A percentile compares a stretch with the other conserved stretches of the same genome.
Conservation (phyloP, 164 flowering plant species). For the Macadamia integrifolia region DNA sequence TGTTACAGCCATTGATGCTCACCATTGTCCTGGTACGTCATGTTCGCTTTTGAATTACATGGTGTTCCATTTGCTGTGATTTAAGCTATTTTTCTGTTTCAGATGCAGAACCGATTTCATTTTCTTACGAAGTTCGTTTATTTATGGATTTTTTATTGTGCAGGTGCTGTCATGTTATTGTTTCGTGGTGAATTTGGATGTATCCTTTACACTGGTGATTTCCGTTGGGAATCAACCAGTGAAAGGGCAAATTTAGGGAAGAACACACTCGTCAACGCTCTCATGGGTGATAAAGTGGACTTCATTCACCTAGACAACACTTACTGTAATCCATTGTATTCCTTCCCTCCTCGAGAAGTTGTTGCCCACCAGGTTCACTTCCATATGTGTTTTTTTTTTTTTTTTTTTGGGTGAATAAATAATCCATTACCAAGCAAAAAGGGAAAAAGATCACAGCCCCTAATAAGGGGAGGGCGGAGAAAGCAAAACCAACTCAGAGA, state of each 20-base stretch:
- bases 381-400: not conserved
- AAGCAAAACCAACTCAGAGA: no score
- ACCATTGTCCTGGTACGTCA: constrained; percentile 75
- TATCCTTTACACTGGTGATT: constrained; percentile 76
- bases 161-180: constrained; percentile 37
- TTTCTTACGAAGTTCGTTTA: not conserved
- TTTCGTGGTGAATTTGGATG: constrained; percentile 74
- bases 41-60: not conserved
- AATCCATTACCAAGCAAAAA: no score
- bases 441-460: no score
- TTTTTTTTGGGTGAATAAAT: not conserved
- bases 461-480: no score
- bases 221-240: constrained; percentile 37
- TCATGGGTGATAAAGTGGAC: constrained; percentile 44
- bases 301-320: constrained; percentile 77
- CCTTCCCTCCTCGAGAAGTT: constrained; percentile 67
- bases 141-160: constrained; percentile 9
- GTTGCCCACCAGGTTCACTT: constrained; percentile 65
- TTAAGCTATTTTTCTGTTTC: no score
- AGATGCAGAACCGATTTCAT: no score
- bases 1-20: constrained; percentile 68
- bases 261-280: constrained; percentile 47
- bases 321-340: constrained; percentile 68
- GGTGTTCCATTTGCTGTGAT: not conserved
- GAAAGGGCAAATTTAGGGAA: constrained; percentile 38